These are phyloP conservation scores for Ambrosia trifida DNA, from an alignment of 129 eudicot genomes.

Conservation along the genomic window DNA sequence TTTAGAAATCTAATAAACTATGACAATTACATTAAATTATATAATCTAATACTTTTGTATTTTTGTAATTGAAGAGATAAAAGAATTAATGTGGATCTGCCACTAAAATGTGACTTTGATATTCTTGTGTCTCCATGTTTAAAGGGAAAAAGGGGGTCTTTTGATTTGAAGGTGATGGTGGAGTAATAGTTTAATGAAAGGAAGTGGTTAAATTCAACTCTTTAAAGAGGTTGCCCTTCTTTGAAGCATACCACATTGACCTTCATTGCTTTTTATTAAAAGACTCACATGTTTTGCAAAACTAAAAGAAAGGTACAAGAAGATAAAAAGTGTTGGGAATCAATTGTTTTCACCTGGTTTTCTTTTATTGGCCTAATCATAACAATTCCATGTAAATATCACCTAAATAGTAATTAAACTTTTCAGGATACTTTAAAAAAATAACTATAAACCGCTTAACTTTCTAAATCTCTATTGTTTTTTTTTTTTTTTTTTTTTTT, in stretches of 20 bases:
- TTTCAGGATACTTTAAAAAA: too few relatives aligned
- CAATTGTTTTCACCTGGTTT: conserved; percentile 4
- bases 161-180: conserved; percentile 29
- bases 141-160: neutral
- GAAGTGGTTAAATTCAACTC: conserved; percentile 37
- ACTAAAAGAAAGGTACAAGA: conserved; percentile 8
- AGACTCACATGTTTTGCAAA: conserved; percentile 27
- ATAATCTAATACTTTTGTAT: neutral
- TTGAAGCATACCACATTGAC: conserved; percentile 46
- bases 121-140: conserved; percentile 5
- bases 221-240: conserved; percentile 43
- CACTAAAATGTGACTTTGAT: conserved; percentile 4
- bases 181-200: conserved; percentile 31
- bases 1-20: neutral
- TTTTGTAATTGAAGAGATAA: neutral
- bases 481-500: too few relatives aligned
- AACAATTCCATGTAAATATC: neutral
- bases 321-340: conserved; percentile 8
- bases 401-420: neutral
- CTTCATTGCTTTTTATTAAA: conserved; percentile 16
- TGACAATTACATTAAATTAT: neutral
- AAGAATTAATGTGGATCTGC: neutral
- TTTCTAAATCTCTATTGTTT: too few relatives aligned
- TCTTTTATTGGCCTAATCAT: neutral
- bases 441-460: too few relatives aligned